Evolutionary conservation across 2,329 filamentous ascomycete species (phyloP), one percentile per base, ranked within the genome.

Genomic region (Pseudodiploospora longispora): DNA sequence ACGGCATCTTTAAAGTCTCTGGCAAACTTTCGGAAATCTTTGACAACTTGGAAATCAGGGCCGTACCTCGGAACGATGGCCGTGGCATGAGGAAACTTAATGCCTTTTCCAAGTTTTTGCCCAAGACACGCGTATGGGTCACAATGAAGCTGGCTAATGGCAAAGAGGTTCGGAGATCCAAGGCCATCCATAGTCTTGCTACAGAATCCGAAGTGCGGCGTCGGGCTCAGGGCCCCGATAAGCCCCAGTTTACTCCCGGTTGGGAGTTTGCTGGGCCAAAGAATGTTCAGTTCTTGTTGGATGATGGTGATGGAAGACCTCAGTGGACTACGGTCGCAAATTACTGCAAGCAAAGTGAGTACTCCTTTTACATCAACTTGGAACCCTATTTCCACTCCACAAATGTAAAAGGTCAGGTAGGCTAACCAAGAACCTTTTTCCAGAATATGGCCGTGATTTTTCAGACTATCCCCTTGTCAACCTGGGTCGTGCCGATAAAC

Each of bases 391-490:
- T 4, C 6, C 30, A 4, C 6, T 10, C 10, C n/a, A 19, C 19
- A 19, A 19, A 19, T 19, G 19, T 19, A 19, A 19, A 19, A n/a
- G 7, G 27, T 36, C 12, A 19, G 3, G 5, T n/a, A 12, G 10
- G 6, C 46, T 47, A 42, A 47, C 38, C 9, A 32, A 28, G 31
- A 32, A 19, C 19, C 3, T 19, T 19, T 19, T 30, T 7, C 7
- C 30, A 69, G 65, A 62, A 40, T 74, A 71, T 35, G 50, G 52
- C 0, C 43, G 62, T 1, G 55, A 38, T 0, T 47, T 67, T 1
- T 47, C 70, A 10, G 54, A 68, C 2, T 60, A 74, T 4, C 82
- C 85, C 0, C 69, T 87, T 1, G 60, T 90, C 50, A 88, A 90
- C 55, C 69, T 83, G 8, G 85, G 84, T 2, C 77, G 62, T 8